These are phyloP conservation scores for Rubia balearica DNA, from an alignment of 305 asterid genomes.

Conservation along the genomic window DNA sequence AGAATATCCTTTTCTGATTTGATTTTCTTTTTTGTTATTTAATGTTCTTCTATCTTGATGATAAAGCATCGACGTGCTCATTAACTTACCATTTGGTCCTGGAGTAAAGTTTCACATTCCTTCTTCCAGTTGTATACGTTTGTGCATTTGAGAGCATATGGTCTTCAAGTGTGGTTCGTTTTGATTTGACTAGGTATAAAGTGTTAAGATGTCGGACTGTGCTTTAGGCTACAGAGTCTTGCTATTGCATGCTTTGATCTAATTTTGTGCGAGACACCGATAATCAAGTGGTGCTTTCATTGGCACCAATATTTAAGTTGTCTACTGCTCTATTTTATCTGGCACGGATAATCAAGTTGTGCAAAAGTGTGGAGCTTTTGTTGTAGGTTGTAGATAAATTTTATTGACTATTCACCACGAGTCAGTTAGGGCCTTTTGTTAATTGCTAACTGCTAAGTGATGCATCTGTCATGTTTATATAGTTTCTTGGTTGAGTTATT, in stretches of 20 bases:
- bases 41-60: not conserved
- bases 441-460: not conserved
- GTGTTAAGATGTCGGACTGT: not conserved
- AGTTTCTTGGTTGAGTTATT: not conserved
- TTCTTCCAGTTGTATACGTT: constrained; percentile 9
- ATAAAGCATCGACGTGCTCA: not conserved
- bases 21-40: constrained; percentile 15
- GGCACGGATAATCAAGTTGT: not conserved
- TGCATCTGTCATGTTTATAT: not conserved
- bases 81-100: constrained; percentile 1
- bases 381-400: not conserved
- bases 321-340: not conserved
- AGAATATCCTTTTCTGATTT: constrained; percentile 72
- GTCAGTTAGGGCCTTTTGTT: not conserved
- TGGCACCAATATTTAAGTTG: not conserved
- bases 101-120: constrained; percentile 12
- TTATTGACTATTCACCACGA: not conserved
- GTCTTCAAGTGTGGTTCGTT: constrained; percentile 1
- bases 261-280: not conserved
- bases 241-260: not conserved
- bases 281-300: not conserved
- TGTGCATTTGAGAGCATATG: not conserved
- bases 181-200: not conserved
- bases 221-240: not conserved
- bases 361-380: not conserved